phyloP scores from a whole-genome alignment of 495 filamentous ascomycete species.

The Hypoxylon perforatum region DNA sequence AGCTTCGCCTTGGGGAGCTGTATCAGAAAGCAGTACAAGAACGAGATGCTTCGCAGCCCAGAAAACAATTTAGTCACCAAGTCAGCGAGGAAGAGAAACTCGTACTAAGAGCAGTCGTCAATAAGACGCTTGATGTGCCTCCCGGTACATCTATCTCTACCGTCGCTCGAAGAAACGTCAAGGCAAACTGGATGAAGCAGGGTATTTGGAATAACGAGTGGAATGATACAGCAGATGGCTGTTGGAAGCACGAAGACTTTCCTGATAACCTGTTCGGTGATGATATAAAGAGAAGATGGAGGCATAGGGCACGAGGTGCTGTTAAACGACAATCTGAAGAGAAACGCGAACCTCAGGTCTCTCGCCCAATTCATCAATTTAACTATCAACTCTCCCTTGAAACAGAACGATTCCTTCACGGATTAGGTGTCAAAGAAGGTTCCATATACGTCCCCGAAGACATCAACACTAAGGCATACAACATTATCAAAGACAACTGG shows the following conservation, averaged over 20 bases:
- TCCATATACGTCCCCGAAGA: neutral
- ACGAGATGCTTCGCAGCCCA: too few species aligned
- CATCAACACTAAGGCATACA: neutral
- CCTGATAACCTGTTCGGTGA: too few species aligned
- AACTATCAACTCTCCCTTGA: neutral
- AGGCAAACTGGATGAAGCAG: neutral
- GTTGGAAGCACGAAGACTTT: conserved; percentile 1
- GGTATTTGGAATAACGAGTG: neutral
- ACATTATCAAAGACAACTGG: conserved; percentile 37
- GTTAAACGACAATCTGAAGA: neutral
- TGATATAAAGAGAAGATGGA: neutral
- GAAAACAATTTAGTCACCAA: too few species aligned
- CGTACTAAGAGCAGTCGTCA: too few species aligned
- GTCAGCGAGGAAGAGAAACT: too few species aligned
- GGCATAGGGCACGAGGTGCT: neutral
- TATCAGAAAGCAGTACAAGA: too few species aligned
- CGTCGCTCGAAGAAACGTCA: neutral
- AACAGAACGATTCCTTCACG: neutral
- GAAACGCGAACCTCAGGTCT: neutral
- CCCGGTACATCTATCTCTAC: neutral
- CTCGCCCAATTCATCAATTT: neutral
- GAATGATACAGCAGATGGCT: neutral
- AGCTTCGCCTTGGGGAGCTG: too few species aligned
- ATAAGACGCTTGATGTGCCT: neutral
- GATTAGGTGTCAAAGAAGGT: neutral